phyloP scores from a whole-genome alignment of 805 yeast genomes.

The Candida chilensis region DNA sequence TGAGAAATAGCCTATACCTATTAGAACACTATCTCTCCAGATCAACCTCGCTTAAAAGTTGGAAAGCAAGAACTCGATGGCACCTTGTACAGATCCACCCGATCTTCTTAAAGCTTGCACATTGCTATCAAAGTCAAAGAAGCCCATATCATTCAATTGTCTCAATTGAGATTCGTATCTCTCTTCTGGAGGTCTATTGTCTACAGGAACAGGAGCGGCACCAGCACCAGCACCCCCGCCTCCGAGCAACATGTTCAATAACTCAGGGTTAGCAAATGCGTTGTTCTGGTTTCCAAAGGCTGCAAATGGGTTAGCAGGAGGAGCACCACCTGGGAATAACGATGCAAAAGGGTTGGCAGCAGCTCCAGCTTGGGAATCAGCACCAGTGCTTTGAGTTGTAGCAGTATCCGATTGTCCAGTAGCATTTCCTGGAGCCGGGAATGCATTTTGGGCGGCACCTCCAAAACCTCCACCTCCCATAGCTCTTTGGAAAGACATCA shows the following conservation, averaged over 20 bases:
- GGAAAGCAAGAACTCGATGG: constrained; percentile 70
- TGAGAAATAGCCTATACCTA: not conserved
- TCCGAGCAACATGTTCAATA: constrained; percentile 37
- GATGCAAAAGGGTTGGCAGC: constrained; percentile 29
- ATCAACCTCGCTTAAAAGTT: constrained; percentile 7
- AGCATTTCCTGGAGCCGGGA: constrained; percentile 26
- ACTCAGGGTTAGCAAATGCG: constrained; percentile 30
- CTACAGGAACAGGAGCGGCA: constrained; percentile 22
- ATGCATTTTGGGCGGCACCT: too few species aligned
- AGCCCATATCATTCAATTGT: constrained; percentile 46
- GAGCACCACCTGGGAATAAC: constrained; percentile 20
- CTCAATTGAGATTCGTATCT: constrained; percentile 31
- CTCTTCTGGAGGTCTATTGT: constrained; percentile 36
- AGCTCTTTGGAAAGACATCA: constrained; percentile 65
- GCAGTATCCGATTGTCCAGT: constrained; percentile 3
- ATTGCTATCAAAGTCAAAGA: constrained; percentile 86
- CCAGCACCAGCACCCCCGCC: constrained; percentile 21
- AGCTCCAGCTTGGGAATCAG: constrained; percentile 6
- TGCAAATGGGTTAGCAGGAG: constrained; percentile 44
- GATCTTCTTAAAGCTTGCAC: constrained; percentile 88
- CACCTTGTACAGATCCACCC: constrained; percentile 97
- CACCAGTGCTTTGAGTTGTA: constrained; percentile 6
- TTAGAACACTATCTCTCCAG: not conserved
- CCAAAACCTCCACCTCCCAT: constrained; percentile 28
- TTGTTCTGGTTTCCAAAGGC: constrained; percentile 9